Evolutionary conservation across 345 rosid species (phyloP), one percentile per base, ranked within the genome.

Genomic region (Eucalyptus virginea): DNA sequence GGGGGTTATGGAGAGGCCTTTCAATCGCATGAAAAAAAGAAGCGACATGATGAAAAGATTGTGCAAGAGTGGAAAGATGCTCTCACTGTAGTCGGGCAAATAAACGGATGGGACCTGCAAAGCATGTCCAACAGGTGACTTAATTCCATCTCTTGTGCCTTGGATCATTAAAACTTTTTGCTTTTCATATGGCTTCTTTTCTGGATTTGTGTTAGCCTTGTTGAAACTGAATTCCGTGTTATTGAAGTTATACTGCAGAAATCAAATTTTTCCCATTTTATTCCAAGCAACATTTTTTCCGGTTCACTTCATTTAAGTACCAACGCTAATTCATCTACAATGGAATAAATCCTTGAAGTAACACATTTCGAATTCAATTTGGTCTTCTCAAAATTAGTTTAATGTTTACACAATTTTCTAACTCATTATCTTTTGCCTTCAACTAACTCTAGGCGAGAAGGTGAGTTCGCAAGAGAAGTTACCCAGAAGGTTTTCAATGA

Each of bases 181-280:
- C 30, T 5, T 0, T 52, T 3, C 4, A 24, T 3, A 5, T 24
- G 47, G 5, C 4, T 44, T 37, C 10, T 44, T 81, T 21, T 49
- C 0, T 0, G 4, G 32, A 26, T 58, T 58, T 11, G 4, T 0
- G 65, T 58, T 2, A 24, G 65, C 3, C n/a, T 26, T 5, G n/a
- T 24, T 26, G 13, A 58, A 58, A 24, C 5, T 11, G 65, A 58
- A 10, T 58, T 5, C 0, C 6, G 3, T 58, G n/a, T 12, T 9
- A 24, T 24, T 58, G 30, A 24, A 58, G 14, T 24, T 56, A 23
- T 24, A 4, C 30, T 2, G 30, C 0, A 58, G 30, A 54, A 8
- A 19, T 54, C 56, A 51, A 56, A 56, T 23, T 56, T 56, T 9
- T 54, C 60, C 60, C 26, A 8, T 58, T 58, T 58, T 12, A 56